Base-by-base conservation (phyloP, 1,284 basidiomycete species). In the Ustilago xerochloae region DNA sequence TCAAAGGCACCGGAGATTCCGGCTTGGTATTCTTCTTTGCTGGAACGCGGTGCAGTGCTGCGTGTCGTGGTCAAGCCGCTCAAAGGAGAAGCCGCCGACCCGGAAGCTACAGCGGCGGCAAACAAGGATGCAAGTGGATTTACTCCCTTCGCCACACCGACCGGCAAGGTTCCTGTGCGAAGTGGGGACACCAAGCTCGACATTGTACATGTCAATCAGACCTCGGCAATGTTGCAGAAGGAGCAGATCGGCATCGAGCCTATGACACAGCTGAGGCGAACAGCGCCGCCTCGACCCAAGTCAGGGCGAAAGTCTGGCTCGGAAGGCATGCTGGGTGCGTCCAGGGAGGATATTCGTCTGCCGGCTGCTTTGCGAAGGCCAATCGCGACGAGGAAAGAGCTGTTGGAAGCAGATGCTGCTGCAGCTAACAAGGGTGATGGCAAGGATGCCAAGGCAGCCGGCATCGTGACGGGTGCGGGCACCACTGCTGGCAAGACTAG, bases 201-300 rank as follows among this genome's bases (percentile, higher is more conserved):
- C 3, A 64, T 81, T 8, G 64, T 77, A 3, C 79, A 81, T 50
- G 79, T 81, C 22, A 81, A 81, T 29, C 57, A 76, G 57, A 81
- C 79, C 8, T 80, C 78, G 36, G 78, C 78, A 22, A 80, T 81
- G 79, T 67, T 81, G 46, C 79, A 81, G 52, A 71, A 59, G 64
- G 73, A 75, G 45, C 73, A 71, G 59, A 62, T 71, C 16, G 73
- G 68, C 1, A 47, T 64, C 22, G 68, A 68, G 33, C 63, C 68
- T 4, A 65, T 64, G 63, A 71, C 73, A 28, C 73, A 75, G 39
- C 56, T 75, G 7, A 67, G 58, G 18, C 48, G 73, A 16, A 52
- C 41, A 1, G 63, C 51, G 13, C 63, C 73, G 6, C 54, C 54
- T n/a, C 50, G 62, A 26, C 51, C 58, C 5, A 63, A 54, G 38